Base-by-base conservation (phyloP, 129 eudicot species). In the Artemisia annua region DNA sequence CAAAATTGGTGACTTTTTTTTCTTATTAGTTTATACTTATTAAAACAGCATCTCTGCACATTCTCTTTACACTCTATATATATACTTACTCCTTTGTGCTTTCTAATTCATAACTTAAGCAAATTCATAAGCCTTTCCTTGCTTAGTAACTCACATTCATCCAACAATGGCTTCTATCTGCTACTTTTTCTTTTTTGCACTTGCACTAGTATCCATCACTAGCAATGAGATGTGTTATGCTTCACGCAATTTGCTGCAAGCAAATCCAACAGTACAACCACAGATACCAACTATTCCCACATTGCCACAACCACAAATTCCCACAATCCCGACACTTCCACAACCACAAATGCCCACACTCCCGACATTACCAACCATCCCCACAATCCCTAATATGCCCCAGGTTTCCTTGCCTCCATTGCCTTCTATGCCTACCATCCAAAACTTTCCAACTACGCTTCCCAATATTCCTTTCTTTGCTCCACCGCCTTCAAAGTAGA, bases 341-440 rank as follows among this genome's bases (percentile, higher is more conserved):
- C 79, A 74, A 32, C 79, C 79, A 3, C 79, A 75, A 5, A 66
- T 75, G 66, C 79, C 79, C 58, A 62, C 70, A 18, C 28, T 62
- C 17, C 77, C 77, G 2, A 24, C 48, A 26, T 44, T 72, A 13
- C 66, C 75, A 11, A 71, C 75, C 19, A 54, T 70, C 48, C 76
- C 68, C 3, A 74, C 66, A 35, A 24, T 75, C 48, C 72, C 72
- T 54, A 75, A 58, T 16, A 57, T 76, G 73, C 79, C 79, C 9
- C 66, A 75, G 49, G 28, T 75, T 3, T 55, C 80, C n/a, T 48
- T 76, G 12, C 80, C 74, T 28, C 74, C 80, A 17, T 44, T 76
- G 68, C 79, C 81, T 69, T 77, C 81, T 61, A 69, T 77, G 81
- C 82, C 82, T 44, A 51, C 77, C n/a, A 63, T 78, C 67, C 82